Conservation (phyloP, 495 filamentous ascomycete species). For the Aspergillus bridgeri region DNA sequence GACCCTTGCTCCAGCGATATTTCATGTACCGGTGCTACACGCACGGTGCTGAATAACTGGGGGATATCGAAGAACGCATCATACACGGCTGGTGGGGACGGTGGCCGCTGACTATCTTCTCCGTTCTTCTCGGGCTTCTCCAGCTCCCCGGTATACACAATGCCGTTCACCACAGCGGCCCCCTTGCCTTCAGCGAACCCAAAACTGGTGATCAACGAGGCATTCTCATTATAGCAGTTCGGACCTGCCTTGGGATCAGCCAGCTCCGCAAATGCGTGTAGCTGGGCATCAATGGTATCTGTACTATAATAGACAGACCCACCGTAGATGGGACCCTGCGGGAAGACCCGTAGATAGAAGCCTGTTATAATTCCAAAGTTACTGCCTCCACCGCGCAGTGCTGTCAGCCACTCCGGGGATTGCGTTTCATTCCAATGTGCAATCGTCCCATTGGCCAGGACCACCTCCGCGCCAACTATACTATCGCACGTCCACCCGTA, state of each 20-base stretch:
- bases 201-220: slow-evolving; percentile 24
- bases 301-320: slow-evolving; percentile 17
- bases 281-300: slow-evolving; percentile 21
- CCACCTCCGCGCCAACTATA: slow-evolving; percentile 31
- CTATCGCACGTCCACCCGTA: slow-evolving; percentile 34
- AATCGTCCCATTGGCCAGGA: slow-evolving; percentile 31
- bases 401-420: slow-evolving; percentile 26
- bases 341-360: slow-evolving; percentile 25
- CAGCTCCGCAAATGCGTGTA: slow-evolving; percentile 13
- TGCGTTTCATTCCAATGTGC: slow-evolving; percentile 25
- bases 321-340: slow-evolving; percentile 39
- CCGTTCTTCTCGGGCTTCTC: too few species aligned
- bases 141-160: slow-evolving; percentile 20
- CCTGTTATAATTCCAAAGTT: slow-evolving; percentile 41
- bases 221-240: slow-evolving; percentile 21
- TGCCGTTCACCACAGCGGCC: slow-evolving; percentile 11
- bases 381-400: slow-evolving; percentile 36
- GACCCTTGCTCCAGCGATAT: slow-evolving; percentile 27
- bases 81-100: slow-evolving; percentile 28
- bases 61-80: slow-evolving; percentile 25
- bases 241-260: background rate
- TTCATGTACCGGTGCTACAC: slow-evolving; percentile 32
- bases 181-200: slow-evolving; percentile 7
- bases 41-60: slow-evolving; percentile 25
- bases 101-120: too few species aligned